Conservation (phyloP, 495 filamentous ascomycete genomes). For the Aspergillus biplanus region DNA sequence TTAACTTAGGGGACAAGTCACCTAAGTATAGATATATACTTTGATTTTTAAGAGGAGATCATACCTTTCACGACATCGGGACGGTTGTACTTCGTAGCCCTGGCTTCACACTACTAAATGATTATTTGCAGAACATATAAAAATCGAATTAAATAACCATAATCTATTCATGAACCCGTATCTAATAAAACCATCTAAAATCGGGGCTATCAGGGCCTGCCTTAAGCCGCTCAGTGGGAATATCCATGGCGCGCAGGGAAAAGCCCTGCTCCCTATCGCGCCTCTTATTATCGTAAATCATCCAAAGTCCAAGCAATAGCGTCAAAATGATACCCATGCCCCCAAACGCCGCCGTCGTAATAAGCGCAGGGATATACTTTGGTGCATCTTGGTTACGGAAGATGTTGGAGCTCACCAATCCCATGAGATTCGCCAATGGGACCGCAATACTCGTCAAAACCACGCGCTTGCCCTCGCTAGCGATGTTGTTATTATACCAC, state of each 20-base stretch:
- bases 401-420: conserved; percentile 69
- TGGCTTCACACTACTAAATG: too few species aligned
- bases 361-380: conserved; percentile 71
- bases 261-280: conserved; percentile 63
- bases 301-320: conserved; percentile 61
- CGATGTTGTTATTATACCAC: conserved; percentile 80
- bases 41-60: too few species aligned
- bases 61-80: too few species aligned
- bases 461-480: conserved; percentile 70
- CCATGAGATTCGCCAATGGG: conserved; percentile 75
- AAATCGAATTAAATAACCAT: background rate
- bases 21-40: too few species aligned
- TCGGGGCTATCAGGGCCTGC: conserved; percentile 65
- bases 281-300: conserved; percentile 70
- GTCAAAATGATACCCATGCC: conserved; percentile 61
- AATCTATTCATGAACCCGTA: background rate
- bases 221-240: conserved; percentile 66
- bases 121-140: background rate
- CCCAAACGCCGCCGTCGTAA: conserved; percentile 73
- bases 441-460: conserved; percentile 70
- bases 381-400: conserved; percentile 70
- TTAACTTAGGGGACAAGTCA: too few species aligned
- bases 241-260: conserved; percentile 60
- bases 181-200: conserved; percentile 59
- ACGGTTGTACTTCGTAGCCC: too few species aligned